A percentile compares a stretch with the other conserved stretches of the same genome.
These are phyloP conservation scores for Trichoderma endophyticum DNA, from an alignment of 2,329 filamentous ascomycete genomes.

Conservation along the genomic window DNA sequence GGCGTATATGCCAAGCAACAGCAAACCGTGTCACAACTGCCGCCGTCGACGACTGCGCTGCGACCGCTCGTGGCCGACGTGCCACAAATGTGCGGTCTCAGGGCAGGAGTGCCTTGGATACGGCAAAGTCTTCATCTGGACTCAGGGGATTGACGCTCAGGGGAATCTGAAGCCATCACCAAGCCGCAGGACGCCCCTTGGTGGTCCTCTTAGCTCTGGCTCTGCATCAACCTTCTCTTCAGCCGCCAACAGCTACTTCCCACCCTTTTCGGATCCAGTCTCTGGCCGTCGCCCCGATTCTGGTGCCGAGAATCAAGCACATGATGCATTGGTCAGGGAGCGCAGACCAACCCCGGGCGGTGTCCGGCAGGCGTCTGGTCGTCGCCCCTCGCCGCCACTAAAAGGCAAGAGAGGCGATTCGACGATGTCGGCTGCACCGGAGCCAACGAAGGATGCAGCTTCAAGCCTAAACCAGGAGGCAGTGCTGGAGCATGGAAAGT, in stretches of 20 bases:
- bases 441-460: constrained; percentile 2
- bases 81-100: constrained; percentile 55
- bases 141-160: constrained; percentile 48
- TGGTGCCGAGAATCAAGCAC: not conserved
- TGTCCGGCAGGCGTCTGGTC: not conserved
- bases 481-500: not conserved
- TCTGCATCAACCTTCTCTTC: constrained; percentile 12
- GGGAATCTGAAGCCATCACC: constrained; percentile 42
- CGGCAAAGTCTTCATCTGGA: constrained; percentile 59
- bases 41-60: constrained; percentile 49
- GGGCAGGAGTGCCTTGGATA: constrained; percentile 61
- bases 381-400: constrained; percentile 15
- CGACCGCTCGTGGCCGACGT: constrained; percentile 57
- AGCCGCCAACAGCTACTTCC: constrained; percentile 16
- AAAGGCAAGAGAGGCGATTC: not conserved
- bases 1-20: constrained; percentile 30
- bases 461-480: not conserved
- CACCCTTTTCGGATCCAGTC: constrained; percentile 4
- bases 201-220: constrained; percentile 11
- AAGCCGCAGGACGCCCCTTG: constrained; percentile 21
- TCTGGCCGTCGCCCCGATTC: not conserved
- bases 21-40: constrained; percentile 21
- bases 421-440: constrained; percentile 14
- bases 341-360: constrained; percentile 3
- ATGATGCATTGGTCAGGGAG: not conserved